Evolutionary conservation across 306 rosid species (phyloP).

Genomic region (Morella rubra): DNA sequence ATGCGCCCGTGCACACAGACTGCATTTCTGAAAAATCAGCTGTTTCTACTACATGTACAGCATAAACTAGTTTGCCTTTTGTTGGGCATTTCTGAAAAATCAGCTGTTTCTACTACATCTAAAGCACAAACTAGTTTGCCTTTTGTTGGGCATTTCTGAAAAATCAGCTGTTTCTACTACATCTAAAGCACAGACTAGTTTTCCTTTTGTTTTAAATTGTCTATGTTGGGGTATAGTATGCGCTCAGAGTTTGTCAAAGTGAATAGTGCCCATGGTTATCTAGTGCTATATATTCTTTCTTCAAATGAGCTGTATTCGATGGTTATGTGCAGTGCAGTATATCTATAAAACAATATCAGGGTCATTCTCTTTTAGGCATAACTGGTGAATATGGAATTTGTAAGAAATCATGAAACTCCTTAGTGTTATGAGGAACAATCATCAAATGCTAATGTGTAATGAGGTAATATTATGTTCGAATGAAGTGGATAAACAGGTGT

Average conservation of each 20-base stretch:
- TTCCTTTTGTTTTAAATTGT: too few relatives aligned
- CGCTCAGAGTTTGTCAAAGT: background rate
- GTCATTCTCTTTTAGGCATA: background rate
- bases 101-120: background rate
- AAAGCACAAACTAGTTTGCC: background rate
- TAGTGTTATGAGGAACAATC: too few relatives aligned
- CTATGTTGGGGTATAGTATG: background rate
- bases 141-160: background rate
- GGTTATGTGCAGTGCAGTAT: background rate
- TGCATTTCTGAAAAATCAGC: background rate
- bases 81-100: background rate
- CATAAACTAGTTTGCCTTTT: background rate
- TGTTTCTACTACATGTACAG: background rate
- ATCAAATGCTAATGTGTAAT: background rate
- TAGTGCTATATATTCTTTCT: background rate
- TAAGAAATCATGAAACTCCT: background rate
- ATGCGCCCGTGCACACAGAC: background rate
- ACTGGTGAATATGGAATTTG: background rate
- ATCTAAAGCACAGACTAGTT: background rate
- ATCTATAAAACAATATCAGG: background rate
- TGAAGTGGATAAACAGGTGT: background rate
- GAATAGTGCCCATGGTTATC: background rate
- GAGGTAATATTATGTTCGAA: background rate
- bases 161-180: background rate
- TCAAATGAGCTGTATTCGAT: too few relatives aligned